Evolutionary conservation across 2,329 filamentous ascomycete genomes (phyloP).

Genomic region (Calonectria henricotiae): DNA sequence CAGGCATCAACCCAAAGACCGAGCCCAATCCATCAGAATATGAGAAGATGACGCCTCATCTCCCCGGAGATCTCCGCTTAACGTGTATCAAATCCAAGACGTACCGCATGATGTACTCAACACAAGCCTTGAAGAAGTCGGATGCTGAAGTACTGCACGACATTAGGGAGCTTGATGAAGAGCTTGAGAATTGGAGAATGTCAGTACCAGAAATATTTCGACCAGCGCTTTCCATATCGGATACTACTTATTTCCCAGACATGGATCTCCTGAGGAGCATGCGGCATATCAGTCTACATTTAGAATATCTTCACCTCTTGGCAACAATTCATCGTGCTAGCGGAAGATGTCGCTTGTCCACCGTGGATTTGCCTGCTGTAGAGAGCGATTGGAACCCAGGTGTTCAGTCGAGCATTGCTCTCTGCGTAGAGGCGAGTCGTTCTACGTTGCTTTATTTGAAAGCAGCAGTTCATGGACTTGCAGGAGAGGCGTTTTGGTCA

Average conservation of each 20-base stretch:
- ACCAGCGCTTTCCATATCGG: neutral
- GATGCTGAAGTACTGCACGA: neutral
- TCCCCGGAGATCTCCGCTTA: neutral
- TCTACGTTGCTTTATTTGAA: conserved; percentile 5
- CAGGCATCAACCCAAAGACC: neutral
- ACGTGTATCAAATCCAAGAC: conserved; percentile 2
- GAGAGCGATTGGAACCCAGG: conserved; percentile 8
- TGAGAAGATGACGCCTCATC: conserved; percentile 4
- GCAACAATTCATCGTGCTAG: conserved; percentile 5
- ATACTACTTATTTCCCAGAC: conserved; percentile 2
- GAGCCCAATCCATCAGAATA: neutral
- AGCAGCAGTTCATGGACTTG: conserved; percentile 7
- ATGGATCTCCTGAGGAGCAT: conserved; percentile 8
- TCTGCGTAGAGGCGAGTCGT: conserved; percentile 7
- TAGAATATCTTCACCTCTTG: conserved; percentile 5
- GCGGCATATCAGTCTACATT: conserved; percentile 1
- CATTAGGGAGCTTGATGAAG: conserved; percentile 7
- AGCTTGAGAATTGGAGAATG: conserved; percentile 17
- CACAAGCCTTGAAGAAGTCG: neutral
- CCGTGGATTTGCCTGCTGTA: neutral
- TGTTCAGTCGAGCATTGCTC: conserved; percentile 3
- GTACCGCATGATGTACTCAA: neutral
- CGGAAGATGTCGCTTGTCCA: neutral
- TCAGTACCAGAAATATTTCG: neutral
- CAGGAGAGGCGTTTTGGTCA: conserved; percentile 7